Percentiles rank a stretch among this genome's conserved stretches.
Conservation (phyloP, 352 stramenopile species). For the Phytophthora hybrid region DNA sequence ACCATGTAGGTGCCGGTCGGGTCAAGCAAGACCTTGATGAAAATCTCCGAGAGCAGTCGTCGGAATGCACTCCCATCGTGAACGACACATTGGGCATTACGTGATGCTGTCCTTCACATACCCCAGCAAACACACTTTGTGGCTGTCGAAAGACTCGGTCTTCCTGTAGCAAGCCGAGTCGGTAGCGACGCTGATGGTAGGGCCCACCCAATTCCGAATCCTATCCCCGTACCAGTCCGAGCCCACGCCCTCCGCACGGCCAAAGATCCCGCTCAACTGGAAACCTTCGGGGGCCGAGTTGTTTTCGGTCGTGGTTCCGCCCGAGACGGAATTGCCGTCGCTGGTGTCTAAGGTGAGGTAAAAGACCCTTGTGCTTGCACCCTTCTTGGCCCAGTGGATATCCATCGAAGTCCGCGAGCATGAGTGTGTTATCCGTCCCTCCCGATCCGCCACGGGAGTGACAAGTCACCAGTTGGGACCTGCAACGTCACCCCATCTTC, state of each 20-base stretch:
- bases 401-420: conserved; percentile 24
- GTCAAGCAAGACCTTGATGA: conserved; percentile 47
- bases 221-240: conserved; percentile 18
- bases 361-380: background rate
- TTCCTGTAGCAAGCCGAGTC: conserved; percentile 30
- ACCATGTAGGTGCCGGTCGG: conserved; percentile 40
- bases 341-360: conserved; percentile 20
- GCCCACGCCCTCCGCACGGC: conserved; percentile 6
- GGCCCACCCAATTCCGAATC: conserved; percentile 28
- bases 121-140: conserved; percentile 10
- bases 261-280: conserved; percentile 21
- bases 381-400: conserved; percentile 26
- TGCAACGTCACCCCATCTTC: conserved; percentile 16
- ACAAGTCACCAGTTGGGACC: conserved; percentile 15
- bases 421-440: conserved; percentile 18
- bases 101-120: conserved; percentile 16
- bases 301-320: conserved; percentile 12
- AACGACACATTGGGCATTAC: conserved; percentile 50
- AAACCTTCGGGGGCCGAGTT: conserved; percentile 5
- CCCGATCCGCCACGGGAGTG: conserved; percentile 19
- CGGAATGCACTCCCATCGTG: conserved; percentile 56
- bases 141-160: conserved; percentile 9
- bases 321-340: conserved; percentile 6
- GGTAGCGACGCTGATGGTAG: conserved; percentile 19
- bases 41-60: conserved; percentile 47